Percentiles rank a stretch among this genome's conserved stretches.
Evolutionary conservation across 2,329 filamentous ascomycete genomes (phyloP).

Genomic region (Talaromyces piceae): DNA sequence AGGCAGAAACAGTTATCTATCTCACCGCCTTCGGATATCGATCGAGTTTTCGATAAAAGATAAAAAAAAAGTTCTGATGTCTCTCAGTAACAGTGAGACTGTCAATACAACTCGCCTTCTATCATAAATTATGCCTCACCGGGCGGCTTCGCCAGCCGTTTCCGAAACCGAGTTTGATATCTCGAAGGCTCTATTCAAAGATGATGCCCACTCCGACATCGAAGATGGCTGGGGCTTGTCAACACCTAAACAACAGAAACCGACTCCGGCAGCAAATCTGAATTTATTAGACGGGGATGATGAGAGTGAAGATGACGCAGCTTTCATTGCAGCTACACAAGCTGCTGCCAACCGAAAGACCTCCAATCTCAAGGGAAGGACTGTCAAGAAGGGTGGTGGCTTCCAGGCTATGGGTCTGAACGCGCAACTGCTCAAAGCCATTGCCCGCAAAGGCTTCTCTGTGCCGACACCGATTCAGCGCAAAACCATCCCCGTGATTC

Average conservation of each 20-base stretch:
- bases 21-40: constrained; percentile 24
- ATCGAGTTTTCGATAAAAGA: constrained; percentile 16
- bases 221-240: constrained; percentile 37
- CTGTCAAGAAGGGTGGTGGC: constrained; percentile 88
- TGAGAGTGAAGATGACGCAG: constrained; percentile 58
- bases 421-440: constrained; percentile 76
- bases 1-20: constrained; percentile 8
- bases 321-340: constrained; percentile 84
- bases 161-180: constrained; percentile 95
- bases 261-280: constrained; percentile 24
- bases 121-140: constrained; percentile 57
- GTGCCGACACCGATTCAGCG: constrained; percentile 96
- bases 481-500: constrained; percentile 86
- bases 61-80: neutral
- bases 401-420: constrained; percentile 94
- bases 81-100: neutral
- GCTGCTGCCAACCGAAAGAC: constrained; percentile 81
- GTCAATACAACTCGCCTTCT: constrained; percentile 5
- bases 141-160: constrained; percentile 68
- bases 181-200: constrained; percentile 64
- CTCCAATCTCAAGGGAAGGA: constrained; percentile 72
- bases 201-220: constrained; percentile 36
- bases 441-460: constrained; percentile 86
- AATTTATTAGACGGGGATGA: constrained; percentile 58
- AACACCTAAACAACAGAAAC: constrained; percentile 44